phyloP scores from a whole-genome alignment of 2,329 filamentous ascomycete species.

The Colletotrichum brevisporum region DNA sequence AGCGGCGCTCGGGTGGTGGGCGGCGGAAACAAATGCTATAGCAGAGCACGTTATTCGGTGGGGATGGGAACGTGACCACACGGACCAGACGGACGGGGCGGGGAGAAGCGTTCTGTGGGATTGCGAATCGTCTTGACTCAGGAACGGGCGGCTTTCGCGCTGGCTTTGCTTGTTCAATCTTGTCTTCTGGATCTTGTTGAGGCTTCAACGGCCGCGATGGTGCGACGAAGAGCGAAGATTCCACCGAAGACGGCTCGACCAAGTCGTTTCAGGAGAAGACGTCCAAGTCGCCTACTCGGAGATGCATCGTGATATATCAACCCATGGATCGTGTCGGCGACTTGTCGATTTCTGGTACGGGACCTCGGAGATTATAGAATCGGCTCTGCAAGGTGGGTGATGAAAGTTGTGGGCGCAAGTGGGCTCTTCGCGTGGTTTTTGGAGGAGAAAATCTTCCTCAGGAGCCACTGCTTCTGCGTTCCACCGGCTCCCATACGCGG shows the following conservation, averaged over 20 bases:
- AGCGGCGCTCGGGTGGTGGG: conserved; percentile 16
- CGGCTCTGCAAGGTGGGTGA: background rate
- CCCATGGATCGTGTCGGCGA: conserved; percentile 1
- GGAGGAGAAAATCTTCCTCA: background rate
- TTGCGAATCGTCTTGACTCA: background rate
- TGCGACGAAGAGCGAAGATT: too few species aligned
- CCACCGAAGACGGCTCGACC: too few species aligned
- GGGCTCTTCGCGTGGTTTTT: background rate
- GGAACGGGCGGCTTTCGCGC: background rate
- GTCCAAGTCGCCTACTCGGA: background rate
- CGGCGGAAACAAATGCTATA: conserved; percentile 3
- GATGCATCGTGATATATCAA: background rate
- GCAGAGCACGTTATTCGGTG: conserved; percentile 29
- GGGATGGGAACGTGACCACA: conserved; percentile 24
- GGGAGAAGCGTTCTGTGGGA: conserved; percentile 8
- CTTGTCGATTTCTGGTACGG: background rate
- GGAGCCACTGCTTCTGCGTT: too few species aligned
- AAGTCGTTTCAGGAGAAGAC: background rate
- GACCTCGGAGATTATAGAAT: conserved; percentile 19
- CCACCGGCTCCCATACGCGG: too few species aligned
- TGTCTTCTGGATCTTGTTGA: too few species aligned
- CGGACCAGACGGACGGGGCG: conserved; percentile 2
- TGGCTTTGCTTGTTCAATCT: too few species aligned
- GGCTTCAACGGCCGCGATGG: too few species aligned
- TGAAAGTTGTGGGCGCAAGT: conserved; percentile 6